Percentiles rank a stretch among this genome's conserved stretches.
Conservation (phyloP, 495 filamentous ascomycete genomes). For the Podospora pseudoanserina region DNA sequence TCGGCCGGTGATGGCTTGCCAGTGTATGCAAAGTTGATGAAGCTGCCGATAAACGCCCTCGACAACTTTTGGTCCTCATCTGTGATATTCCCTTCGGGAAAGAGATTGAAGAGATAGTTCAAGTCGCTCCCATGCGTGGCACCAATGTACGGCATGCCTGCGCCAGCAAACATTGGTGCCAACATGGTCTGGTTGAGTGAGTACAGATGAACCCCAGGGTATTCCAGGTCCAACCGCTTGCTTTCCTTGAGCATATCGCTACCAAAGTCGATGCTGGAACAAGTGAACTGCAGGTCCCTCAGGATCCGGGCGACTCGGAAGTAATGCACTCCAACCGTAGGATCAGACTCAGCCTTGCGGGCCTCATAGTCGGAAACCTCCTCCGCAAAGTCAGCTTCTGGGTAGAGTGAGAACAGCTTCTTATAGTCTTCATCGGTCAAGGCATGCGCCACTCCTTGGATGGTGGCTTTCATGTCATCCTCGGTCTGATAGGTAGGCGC, state of each 20-base stretch:
- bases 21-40: constrained; percentile 23
- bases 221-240: not conserved
- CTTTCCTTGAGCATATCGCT: constrained; percentile 20
- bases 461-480: constrained; percentile 20
- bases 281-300: constrained; percentile 33
- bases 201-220: constrained; percentile 23
- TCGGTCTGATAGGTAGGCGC: constrained; percentile 16
- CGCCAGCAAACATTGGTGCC: constrained; percentile 16
- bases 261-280: constrained; percentile 31
- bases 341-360: constrained; percentile 19
- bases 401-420: constrained; percentile 26
- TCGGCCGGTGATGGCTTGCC: constrained; percentile 12
- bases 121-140: constrained; percentile 29
- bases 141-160: constrained; percentile 31
- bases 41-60: constrained; percentile 9
- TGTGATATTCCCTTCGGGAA: constrained; percentile 21
- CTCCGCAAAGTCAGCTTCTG: constrained; percentile 20
- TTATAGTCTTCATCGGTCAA: constrained; percentile 21
- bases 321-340: constrained; percentile 23
- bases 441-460: constrained; percentile 18
- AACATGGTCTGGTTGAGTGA: constrained; percentile 34
- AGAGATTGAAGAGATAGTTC: constrained; percentile 33
- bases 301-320: constrained; percentile 32
- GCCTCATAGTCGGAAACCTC: constrained; percentile 24
- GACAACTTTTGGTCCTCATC: constrained; percentile 24